Evolutionary conservation across 768 basidiomycete species (phyloP).

Genomic region (Lyophyllum shimeji): DNA sequence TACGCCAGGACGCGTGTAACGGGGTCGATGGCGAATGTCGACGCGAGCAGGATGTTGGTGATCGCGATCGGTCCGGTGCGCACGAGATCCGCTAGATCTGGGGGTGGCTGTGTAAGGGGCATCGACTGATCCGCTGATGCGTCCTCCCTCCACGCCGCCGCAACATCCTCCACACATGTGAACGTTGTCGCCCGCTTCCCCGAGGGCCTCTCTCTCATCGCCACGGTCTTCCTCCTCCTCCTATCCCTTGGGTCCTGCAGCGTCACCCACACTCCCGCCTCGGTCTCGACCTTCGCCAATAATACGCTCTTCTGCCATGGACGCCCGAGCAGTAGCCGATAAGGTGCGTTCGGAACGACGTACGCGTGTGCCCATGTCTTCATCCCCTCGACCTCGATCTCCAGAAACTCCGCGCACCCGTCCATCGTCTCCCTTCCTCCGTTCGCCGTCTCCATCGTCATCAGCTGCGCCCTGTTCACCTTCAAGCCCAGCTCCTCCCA

Average conservation of each 20-base stretch:
- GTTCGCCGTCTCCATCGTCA: conserved; percentile 6
- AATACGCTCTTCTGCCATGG: conserved; percentile 3
- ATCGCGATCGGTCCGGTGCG: not conserved
- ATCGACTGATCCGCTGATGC: not conserved
- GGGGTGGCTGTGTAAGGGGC: not conserved
- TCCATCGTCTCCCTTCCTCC: not conserved
- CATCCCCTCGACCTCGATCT: conserved; percentile 6
- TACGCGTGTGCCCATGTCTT: conserved; percentile 21
- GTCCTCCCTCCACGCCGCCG: not conserved
- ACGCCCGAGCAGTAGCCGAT: conserved; percentile 6
- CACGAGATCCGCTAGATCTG: not conserved
- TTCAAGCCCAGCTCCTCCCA: not conserved
- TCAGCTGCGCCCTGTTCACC: conserved; percentile 13
- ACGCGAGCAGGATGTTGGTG: not conserved
- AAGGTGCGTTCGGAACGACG: conserved; percentile 18
- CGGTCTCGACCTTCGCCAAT: conserved; percentile 8
- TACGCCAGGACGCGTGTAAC: conserved; percentile 12
- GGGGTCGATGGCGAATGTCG: conserved; percentile 6
- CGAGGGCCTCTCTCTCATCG: not conserved
- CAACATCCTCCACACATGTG: not conserved
- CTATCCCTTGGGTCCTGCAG: not conserved
- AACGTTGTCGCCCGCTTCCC: not conserved
- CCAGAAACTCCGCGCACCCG: conserved; percentile 11
- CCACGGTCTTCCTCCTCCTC: not conserved
- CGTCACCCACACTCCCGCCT: not conserved